These are phyloP conservation scores for Boletus rubroflammeus DNA, from an alignment of 768 basidiomycete species.

Conservation along the genomic window DNA sequence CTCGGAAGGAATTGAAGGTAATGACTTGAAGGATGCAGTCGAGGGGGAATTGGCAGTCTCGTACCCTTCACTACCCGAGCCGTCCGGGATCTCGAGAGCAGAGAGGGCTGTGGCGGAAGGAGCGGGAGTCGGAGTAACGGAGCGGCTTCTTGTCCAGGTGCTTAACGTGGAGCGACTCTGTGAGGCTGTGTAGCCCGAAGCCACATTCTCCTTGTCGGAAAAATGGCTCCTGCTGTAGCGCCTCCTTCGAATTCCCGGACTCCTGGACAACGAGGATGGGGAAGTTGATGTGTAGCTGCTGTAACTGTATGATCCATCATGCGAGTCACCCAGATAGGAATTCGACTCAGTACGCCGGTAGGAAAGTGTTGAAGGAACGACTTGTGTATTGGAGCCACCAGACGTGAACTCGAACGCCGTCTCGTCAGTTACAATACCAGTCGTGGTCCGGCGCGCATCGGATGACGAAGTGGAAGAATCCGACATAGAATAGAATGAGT, in stretches of 20 bases:
- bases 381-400: conserved; percentile 40
- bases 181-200: conserved; percentile 32
- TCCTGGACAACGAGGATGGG: conserved; percentile 54
- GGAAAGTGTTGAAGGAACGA: conserved; percentile 49
- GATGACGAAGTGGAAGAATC: conserved; percentile 32
- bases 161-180: conserved; percentile 33
- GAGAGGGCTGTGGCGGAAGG: conserved; percentile 31
- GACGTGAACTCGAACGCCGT: conserved; percentile 37
- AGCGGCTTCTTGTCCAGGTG: conserved; percentile 33
- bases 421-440: conserved; percentile 37
- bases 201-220: conserved; percentile 58
- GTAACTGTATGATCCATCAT: conserved; percentile 37
- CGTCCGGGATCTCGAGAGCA: conserved; percentile 29
- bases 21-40: conserved; percentile 49
- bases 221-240: conserved; percentile 36
- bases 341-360: conserved; percentile 50
- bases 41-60: conserved; percentile 42
- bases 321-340: conserved; percentile 56
- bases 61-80: conserved; percentile 51
- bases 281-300: conserved; percentile 39
- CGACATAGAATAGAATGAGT: conserved; percentile 36
- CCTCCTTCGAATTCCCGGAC: conserved; percentile 54
- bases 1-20: conserved; percentile 59
- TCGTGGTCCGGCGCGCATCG: conserved; percentile 26
- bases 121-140: conserved; percentile 29